Percentiles rank a stretch among this genome's conserved stretches.
Conservation (phyloP, 768 basidiomycete species). For the Pisolithus microcarpus region DNA sequence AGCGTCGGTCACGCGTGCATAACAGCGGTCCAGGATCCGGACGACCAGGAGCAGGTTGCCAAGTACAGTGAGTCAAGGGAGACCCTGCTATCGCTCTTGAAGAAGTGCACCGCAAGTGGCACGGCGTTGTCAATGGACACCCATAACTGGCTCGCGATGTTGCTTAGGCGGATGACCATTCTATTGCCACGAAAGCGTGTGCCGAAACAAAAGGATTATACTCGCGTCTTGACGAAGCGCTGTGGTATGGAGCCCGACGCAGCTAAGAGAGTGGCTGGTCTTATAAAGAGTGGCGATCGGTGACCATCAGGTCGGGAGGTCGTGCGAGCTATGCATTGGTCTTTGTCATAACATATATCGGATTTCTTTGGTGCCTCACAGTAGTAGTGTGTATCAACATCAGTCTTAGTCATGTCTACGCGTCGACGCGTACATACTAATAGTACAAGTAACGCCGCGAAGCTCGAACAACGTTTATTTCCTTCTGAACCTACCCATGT, state of each 20-base stretch:
- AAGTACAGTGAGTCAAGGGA: constrained; percentile 19
- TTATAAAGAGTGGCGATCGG: constrained; percentile 13
- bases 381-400: too few relatives aligned
- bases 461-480: too few relatives aligned
- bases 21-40: constrained; percentile 19
- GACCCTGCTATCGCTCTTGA: constrained; percentile 15
- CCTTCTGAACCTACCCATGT: constrained; percentile 34
- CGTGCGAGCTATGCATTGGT: too few relatives aligned
- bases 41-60: constrained; percentile 11
- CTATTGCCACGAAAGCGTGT: constrained; percentile 11
- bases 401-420: too few relatives aligned
- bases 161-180: constrained; percentile 7
- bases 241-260: constrained; percentile 22
- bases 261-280: constrained; percentile 15
- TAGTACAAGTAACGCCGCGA: too few relatives aligned
- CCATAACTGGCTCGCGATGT: constrained; percentile 12
- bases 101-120: constrained; percentile 8
- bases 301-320: too few relatives aligned
- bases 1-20: constrained; percentile 28
- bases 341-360: too few relatives aligned
- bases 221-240: constrained; percentile 16
- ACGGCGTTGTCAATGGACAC: constrained; percentile 11
- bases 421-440: too few relatives aligned
- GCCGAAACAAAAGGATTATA: constrained; percentile 13
- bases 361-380: too few relatives aligned